Percentiles rank a stretch among this genome's conserved stretches.
These are phyloP conservation scores for Corylus heterophylla DNA, from an alignment of 306 rosid genomes.

Conservation along the genomic window DNA sequence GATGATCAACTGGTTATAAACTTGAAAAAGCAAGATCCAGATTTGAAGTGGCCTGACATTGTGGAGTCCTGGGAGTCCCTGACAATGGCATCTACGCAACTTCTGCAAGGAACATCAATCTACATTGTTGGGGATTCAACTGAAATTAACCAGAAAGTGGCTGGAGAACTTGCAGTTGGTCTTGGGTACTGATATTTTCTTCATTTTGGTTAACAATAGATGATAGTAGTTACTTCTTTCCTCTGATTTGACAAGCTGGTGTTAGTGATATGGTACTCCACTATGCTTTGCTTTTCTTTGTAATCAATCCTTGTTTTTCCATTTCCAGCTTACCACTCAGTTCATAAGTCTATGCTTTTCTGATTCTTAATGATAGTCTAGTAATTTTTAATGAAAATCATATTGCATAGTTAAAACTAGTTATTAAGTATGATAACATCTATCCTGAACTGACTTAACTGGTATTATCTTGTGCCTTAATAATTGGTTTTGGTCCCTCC, in stretches of 20 bases:
- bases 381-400: neutral
- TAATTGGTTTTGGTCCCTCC: neutral
- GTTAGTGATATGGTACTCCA: neutral
- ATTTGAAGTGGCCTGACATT: slow-evolving; percentile 91
- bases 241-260: neutral
- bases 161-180: slow-evolving; percentile 85
- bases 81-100: slow-evolving; percentile 66
- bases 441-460: neutral
- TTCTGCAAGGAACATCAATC: slow-evolving; percentile 80
- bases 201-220: slow-evolving; percentile 21
- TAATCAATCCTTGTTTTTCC: neutral
- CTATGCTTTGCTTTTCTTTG: neutral
- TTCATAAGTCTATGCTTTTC: neutral
- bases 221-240: neutral
- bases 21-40: slow-evolving; percentile 89
- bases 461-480: neutral
- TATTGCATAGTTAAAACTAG: neutral
- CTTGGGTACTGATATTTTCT: slow-evolving; percentile 54
- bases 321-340: neutral
- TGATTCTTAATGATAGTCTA: neutral
- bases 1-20: slow-evolving; percentile 80
- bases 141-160: slow-evolving; percentile 81
- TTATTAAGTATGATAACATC: neutral
- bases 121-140: slow-evolving; percentile 82
- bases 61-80: slow-evolving; percentile 89